Evolutionary conservation across 2,329 filamentous ascomycete species (phyloP).

Genomic region (Nemania bipapillata): DNA sequence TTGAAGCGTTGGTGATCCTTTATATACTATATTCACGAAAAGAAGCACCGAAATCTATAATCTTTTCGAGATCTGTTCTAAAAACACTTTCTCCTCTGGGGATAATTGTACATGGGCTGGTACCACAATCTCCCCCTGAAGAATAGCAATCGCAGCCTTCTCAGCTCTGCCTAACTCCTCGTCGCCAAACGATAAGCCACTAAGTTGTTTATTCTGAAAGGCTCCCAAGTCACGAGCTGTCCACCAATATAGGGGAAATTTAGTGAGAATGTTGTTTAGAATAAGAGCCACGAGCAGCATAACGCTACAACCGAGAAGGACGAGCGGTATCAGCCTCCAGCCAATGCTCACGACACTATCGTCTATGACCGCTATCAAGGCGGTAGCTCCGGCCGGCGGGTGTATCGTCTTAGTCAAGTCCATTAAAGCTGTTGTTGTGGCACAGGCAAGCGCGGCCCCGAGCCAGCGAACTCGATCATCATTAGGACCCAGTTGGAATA

Average conservation of each 20-base stretch:
- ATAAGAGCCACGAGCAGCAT: conserved; percentile 72
- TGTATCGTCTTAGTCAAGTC: conserved; percentile 76
- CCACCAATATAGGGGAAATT: conserved; percentile 79
- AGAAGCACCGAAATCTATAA: conserved; percentile 18
- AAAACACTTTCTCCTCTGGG: conserved; percentile 32
- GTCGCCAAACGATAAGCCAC: conserved; percentile 20
- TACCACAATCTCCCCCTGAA: conserved; percentile 24
- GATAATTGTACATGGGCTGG: conserved; percentile 31
- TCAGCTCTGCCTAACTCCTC: conserved; percentile 26
- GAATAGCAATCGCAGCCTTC: conserved; percentile 26
- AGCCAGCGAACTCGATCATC: conserved; percentile 69
- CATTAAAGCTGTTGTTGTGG: conserved; percentile 72
- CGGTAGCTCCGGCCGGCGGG: conserved; percentile 79
- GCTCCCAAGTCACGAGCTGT: conserved; percentile 55
- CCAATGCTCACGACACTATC: conserved; percentile 65
- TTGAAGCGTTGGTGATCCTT: background rate
- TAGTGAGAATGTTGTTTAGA: conserved; percentile 75
- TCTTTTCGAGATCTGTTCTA: conserved; percentile 34
- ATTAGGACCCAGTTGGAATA: conserved; percentile 66
- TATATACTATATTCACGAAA: background rate
- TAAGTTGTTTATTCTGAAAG: background rate
- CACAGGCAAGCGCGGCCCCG: conserved; percentile 73
- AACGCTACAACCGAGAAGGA: conserved; percentile 68
- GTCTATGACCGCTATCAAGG: conserved; percentile 73
- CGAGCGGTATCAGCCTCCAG: conserved; percentile 74